Conservation (phyloP, 2,329 filamentous ascomycete genomes). For the Furcasterigmium furcatum region DNA sequence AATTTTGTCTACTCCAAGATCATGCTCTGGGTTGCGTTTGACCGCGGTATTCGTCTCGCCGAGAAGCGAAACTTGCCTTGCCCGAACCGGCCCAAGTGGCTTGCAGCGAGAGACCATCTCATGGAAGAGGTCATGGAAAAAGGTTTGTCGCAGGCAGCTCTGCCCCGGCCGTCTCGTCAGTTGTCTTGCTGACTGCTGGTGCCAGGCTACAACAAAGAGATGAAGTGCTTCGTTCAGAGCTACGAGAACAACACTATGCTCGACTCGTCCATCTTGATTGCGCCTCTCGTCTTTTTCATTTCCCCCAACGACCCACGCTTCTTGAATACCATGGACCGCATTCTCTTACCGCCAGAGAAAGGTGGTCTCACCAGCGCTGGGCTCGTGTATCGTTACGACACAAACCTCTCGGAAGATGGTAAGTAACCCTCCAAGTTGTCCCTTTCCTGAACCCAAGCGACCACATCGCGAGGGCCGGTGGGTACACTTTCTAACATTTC, state of each 20-base stretch:
- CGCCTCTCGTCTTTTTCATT: slow-evolving; percentile 77
- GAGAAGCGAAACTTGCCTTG: slow-evolving; percentile 76
- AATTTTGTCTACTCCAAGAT: slow-evolving; percentile 81
- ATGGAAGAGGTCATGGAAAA: slow-evolving; percentile 79
- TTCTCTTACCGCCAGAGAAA: slow-evolving; percentile 69
- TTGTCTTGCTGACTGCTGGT: neutral
- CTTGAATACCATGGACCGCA: slow-evolving; percentile 66
- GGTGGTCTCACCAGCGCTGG: slow-evolving; percentile 73
- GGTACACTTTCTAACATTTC: neutral
- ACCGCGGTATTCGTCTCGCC: slow-evolving; percentile 68
- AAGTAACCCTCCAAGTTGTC: slow-evolving; percentile 16
- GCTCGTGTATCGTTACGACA: slow-evolving; percentile 74
- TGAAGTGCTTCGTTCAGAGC: slow-evolving; percentile 71
- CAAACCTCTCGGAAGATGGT: slow-evolving; percentile 67
- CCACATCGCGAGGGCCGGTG: neutral
- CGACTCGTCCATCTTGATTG: slow-evolving; percentile 73
- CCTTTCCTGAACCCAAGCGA: neutral
- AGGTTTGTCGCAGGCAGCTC: slow-evolving; percentile 26
- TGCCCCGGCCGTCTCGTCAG: too few relatives aligned
- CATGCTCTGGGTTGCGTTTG: slow-evolving; percentile 80
- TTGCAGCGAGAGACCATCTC: slow-evolving; percentile 61
- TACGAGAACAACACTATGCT: slow-evolving; percentile 69
- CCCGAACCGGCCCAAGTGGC: slow-evolving; percentile 65
- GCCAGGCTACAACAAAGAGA: slow-evolving; percentile 64
- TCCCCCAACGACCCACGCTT: slow-evolving; percentile 75